Base-by-base conservation (phyloP, 2,329 filamentous ascomycete species). In the Stagonosporopsis rhizophila region DNA sequence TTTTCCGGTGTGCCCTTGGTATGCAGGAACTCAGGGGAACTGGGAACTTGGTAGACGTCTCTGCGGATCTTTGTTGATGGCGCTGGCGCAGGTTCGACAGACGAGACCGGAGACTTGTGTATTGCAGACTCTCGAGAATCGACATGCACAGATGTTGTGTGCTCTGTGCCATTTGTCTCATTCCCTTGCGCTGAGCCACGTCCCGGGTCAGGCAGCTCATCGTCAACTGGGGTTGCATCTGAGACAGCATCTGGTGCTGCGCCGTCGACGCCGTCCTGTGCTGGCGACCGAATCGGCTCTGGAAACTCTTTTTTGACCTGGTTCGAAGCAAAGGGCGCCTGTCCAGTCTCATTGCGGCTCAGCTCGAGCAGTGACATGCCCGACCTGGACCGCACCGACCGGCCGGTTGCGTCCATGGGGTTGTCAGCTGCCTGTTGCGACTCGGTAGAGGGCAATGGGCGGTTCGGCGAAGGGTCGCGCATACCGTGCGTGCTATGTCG, bases 381-480 rank as follows among this genome's bases (percentile, higher is more conserved):
- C 1, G 70, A 66, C 30, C 28, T 51, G 3, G 67, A 70, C 23
- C 66, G 57, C 4, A 20, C 22, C 27, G 39, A 34, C n/a, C 40
- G 57, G 3, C 14, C 27, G 25, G 14, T 9, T 4, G 25, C 25
- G 25, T 22, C 45, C 4, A 17, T 20, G 6, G 19, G 35, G 15
- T n/a, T n/a, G n/a, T 37, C 6, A 37, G 61, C 68, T 19, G 63
- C 60, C 12, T 45, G 52, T 34, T 61, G 59, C 2, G 58, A 62
- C 45, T 72, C 69, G 34, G 63, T 68, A 15, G 72, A 73, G 8
- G 57, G 67, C 0, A 76, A 46, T 12, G 71, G 70, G 34, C 59
- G 59, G 51, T 75, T 68, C 17, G 59, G 68, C n/a, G 61, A 44
- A 14, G 55, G 53, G 5, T 66, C 57, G 30, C 59, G 38, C 17